Evolutionary conservation across 2,329 filamentous ascomycete species (phyloP), one percentile per base, ranked within the genome.

Genomic region (Xylariaceae sp.): DNA sequence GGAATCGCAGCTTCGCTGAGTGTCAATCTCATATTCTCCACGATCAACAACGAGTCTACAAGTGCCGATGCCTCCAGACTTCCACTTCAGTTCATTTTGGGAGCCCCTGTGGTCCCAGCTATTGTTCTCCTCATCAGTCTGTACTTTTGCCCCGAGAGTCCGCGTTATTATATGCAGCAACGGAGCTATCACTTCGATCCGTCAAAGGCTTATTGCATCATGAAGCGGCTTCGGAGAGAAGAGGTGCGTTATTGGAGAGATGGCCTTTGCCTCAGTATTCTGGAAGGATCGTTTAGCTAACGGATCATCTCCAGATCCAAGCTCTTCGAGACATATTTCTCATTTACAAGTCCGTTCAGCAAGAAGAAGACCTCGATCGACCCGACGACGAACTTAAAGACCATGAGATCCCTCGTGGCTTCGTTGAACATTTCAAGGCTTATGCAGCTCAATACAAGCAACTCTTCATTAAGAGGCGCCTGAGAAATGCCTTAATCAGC

Each of bases 281-380:
- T n/a, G n/a, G n/a, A n/a, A n/a, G 2, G 10, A 27, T 34, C 16
- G 35, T 21, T 29, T n/a, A 32, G n/a, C 16, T 20, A 19, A 42
- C 27, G 20, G 40, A 3, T 14, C 4, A 42, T 3, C 3, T 14
- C 3, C 33, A 69, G 64, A 56, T 72, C 6, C 67, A 70, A 61
- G 69, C 67, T 0, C 54, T 71, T 3, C 56, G 68, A 8, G 69
- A 71, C 37, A 55, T 71, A 7, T 72, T 71, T 43, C 53, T 70
- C 7, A 61, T 72, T 22, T 61, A 70, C 40, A 67, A 61, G 40
- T 59, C 60, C 4, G 45, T 61, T 21, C 49, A 59, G 12, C 49
- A 57, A 21, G 57, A 61, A 34, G 48, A 55, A 38, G 45, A 50
- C 12, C 45, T 42, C 2, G 44, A 49, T 12, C 44, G 50, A 6